Conservation (phyloP, 139 green algal species). For the Chlorella sp. region DNA sequence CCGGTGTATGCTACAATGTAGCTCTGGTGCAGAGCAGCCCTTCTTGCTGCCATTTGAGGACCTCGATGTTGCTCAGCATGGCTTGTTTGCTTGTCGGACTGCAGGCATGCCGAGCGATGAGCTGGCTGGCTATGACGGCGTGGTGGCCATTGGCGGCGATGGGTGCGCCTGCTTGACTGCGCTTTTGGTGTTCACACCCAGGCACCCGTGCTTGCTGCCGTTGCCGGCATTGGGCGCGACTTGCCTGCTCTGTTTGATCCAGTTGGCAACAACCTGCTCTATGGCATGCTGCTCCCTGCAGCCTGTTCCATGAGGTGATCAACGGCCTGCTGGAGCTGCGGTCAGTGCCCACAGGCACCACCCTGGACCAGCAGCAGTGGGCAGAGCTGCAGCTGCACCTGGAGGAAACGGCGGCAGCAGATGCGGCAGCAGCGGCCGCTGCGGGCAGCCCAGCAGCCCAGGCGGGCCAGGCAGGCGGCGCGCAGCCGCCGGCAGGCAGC, state of each 20-base stretch:
- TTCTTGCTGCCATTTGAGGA: too few relatives aligned
- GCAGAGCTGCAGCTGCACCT: constrained; percentile 5
- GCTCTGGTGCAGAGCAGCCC: too few relatives aligned
- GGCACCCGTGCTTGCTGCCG: too few relatives aligned
- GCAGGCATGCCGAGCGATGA: constrained; percentile 59
- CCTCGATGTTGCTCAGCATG: too few relatives aligned
- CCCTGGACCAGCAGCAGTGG: constrained; percentile 23
- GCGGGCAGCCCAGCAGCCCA: background rate
- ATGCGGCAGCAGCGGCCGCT: background rate
- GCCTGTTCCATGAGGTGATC: constrained; percentile 92
- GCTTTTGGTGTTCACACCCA: too few relatives aligned
- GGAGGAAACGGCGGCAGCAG: constrained; percentile 8
- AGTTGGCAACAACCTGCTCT: background rate
- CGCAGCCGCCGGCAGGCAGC: background rate
- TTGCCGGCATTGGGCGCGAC: too few relatives aligned
- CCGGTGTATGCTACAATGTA: too few relatives aligned
- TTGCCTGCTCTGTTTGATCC: too few relatives aligned
- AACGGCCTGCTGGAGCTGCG: constrained; percentile 76
- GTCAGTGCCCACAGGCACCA: background rate
- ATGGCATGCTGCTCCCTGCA: background rate
- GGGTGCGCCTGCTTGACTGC: constrained; percentile 29
- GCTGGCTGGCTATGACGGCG: constrained; percentile 64
- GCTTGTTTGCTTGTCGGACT: background rate
- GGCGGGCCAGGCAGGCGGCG: background rate
- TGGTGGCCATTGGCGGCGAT: constrained; percentile 79